Evolutionary conservation across 1,139 yeast species (phyloP).

Genomic region (Taphrina confusa): DNA sequence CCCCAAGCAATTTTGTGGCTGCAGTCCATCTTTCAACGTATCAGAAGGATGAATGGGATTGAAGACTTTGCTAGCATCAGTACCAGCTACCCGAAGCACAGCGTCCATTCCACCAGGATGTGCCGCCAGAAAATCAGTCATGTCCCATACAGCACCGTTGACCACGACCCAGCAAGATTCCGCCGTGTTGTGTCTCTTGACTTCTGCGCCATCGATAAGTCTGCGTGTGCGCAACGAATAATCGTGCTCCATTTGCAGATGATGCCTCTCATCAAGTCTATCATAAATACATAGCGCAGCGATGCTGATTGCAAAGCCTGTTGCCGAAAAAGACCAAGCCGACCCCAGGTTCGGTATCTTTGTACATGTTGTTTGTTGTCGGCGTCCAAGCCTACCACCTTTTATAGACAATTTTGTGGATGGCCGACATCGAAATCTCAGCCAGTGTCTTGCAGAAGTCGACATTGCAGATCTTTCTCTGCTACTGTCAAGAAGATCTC

Average conservation of each 20-base stretch:
- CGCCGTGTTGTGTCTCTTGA: slow-evolving; percentile 64
- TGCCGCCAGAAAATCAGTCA: slow-evolving; percentile 70
- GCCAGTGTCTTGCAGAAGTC: too few species aligned
- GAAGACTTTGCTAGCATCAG: slow-evolving; percentile 42
- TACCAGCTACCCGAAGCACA: slow-evolving; percentile 77
- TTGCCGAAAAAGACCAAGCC: not conserved
- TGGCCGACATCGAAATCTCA: too few species aligned
- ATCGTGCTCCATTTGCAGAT: not conserved
- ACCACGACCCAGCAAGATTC: slow-evolving; percentile 63
- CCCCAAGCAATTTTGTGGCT: slow-evolving; percentile 45
- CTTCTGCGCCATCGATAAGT: slow-evolving; percentile 41
- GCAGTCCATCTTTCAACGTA: slow-evolving; percentile 65
- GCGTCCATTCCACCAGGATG: slow-evolving; percentile 91
- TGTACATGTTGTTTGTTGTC: too few species aligned
- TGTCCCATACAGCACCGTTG: slow-evolving; percentile 61
- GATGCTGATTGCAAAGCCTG: not conserved
- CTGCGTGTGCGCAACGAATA: not conserved
- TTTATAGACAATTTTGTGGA: too few species aligned
- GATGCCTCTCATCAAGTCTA: not conserved
- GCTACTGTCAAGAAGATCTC: too few species aligned
- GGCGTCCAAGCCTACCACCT: too few species aligned
- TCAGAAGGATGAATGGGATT: slow-evolving; percentile 85
- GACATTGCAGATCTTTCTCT: too few species aligned
- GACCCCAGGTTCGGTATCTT: not conserved
- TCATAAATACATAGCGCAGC: not conserved